Percentiles rank a stretch among this genome's conserved stretches.
phyloP scores from a whole-genome alignment of 2,329 filamentous ascomycete genomes.

The Zymoseptoria ardabiliae region DNA sequence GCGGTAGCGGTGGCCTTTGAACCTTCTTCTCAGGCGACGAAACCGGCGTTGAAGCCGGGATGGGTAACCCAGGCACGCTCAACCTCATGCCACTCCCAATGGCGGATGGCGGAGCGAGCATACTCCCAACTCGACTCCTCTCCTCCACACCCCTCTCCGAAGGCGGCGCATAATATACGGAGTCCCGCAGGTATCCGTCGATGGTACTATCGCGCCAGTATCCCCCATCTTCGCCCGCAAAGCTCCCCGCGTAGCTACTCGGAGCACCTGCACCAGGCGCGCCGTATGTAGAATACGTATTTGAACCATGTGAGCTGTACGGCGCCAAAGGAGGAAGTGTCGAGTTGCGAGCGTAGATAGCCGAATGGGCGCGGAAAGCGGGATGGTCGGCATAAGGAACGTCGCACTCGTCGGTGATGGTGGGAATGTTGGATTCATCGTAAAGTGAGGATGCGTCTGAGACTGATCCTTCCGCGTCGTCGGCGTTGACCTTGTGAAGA shows the following conservation, averaged over 20 bases:
- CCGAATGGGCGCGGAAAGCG: slow-evolving; percentile 23
- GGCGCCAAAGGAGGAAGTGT: background rate
- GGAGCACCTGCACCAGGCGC: background rate
- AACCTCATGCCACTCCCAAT: background rate
- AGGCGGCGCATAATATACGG: slow-evolving; percentile 4
- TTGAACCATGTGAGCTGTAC: background rate
- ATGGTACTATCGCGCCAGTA: slow-evolving; percentile 22
- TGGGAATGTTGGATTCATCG: slow-evolving; percentile 24
- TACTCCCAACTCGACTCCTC: background rate
- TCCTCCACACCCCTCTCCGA: background rate
- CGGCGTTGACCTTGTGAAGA: slow-evolving; percentile 35
- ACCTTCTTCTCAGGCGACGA: background rate
- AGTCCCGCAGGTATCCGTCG: slow-evolving; percentile 18
- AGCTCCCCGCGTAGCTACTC: background rate
- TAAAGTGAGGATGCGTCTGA: slow-evolving; percentile 38
- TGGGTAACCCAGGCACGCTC: background rate
- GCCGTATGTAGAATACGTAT: background rate
- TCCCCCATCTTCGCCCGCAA: slow-evolving; percentile 4
- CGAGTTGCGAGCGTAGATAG: slow-evolving; percentile 16
- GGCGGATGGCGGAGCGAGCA: background rate
- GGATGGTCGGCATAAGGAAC: slow-evolving; percentile 26
- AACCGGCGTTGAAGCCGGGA: background rate
- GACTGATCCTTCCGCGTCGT: slow-evolving; percentile 36
- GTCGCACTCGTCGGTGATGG: slow-evolving; percentile 16
- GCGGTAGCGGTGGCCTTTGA: slow-evolving; percentile 13